Evolutionary conservation across 345 rosid species (phyloP), one percentile per base, ranked within the genome.

Genomic region (Gossypioides kirkii): DNA sequence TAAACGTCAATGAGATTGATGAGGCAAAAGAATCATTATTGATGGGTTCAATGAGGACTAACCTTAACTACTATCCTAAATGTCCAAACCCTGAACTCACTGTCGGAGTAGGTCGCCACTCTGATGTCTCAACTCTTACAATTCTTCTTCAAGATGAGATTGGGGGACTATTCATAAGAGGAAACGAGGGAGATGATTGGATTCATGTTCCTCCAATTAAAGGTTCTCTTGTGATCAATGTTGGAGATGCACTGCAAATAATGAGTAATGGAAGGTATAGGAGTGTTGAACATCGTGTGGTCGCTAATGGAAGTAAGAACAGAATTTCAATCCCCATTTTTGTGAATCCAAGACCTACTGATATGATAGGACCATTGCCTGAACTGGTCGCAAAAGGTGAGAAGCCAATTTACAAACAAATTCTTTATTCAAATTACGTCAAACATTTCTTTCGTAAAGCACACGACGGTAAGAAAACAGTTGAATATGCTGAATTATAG

Each of bases 271-370:
- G 61, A 4, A 7, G 17, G 1, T 81, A 73, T 69, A 69, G 70
- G 36, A 73, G 80, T 18, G 56, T 75, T 1, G 79, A 82, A 79
- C 85, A 79, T 38, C 74, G 71, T 5, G 77, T 60, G 17, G 70
- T 72, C 6, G 71, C 79, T 2, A 75, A 52, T 7, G 63, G 54
- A 32, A 58, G 65, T 52, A 74, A 60, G 49, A 76, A 46, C 52
- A 70, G 80, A 52, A 68, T 82, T 43, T 82, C 80, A 3, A 67
- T 76, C 7, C 84, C 82, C 0, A 50, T 78, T 47, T 78, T 76
- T 46, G 55, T 73, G 3, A 70, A 52, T 46, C 84, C 80, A 7
- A 62, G 16, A 47, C 62, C 76, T 0, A 25, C 26, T 69, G 72
- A 66, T 45, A 17, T 76, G 25, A 26, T 75, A 6, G 77, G 79